phyloP scores from a whole-genome alignment of 805 yeast genomes.

The Candida rishiriensis region DNA sequence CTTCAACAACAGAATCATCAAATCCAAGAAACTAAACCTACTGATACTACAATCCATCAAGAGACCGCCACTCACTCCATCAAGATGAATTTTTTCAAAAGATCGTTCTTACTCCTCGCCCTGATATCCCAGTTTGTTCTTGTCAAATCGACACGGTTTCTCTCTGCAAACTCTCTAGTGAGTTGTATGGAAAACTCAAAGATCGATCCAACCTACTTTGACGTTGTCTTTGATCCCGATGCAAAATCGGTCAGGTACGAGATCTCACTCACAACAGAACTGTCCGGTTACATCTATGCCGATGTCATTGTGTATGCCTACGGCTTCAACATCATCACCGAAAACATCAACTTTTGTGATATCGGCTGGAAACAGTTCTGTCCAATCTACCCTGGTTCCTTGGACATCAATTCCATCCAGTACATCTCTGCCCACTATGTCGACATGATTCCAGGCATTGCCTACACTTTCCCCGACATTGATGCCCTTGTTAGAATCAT shows the following conservation, averaged over 20 bases:
- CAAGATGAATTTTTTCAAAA: too few species aligned
- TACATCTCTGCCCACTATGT: conserved; percentile 49
- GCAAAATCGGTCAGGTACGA: conserved; percentile 63
- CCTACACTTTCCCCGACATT: conserved; percentile 80
- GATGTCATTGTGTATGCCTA: conserved; percentile 76
- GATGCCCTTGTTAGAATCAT: conserved; percentile 70
- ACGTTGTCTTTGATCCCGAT: conserved; percentile 73
- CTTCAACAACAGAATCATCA: too few species aligned
- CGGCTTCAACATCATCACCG: conserved; percentile 67
- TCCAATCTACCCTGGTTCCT: conserved; percentile 77
- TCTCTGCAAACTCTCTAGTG: conserved; percentile 72
- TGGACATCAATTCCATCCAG: conserved; percentile 69
- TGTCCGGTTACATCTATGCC: conserved; percentile 64
- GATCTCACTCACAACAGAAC: conserved; percentile 63
- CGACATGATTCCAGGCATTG: conserved; percentile 71
- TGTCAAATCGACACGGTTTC: conserved; percentile 28
- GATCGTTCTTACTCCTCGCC: conserved; percentile 1
- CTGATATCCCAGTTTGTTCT: conserved; percentile 7
- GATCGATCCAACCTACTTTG: conserved; percentile 67
- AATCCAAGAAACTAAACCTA: too few species aligned
- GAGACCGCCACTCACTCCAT: too few species aligned
- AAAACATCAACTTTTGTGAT: conserved; percentile 57
- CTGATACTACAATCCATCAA: too few species aligned
- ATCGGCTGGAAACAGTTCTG: conserved; percentile 83
- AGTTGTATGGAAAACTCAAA: conserved; percentile 79